Percentiles rank a stretch among this genome's conserved stretches.
Evolutionary conservation across 495 filamentous ascomycete species (phyloP).

Genomic region (Venustampulla echinocandica): DNA sequence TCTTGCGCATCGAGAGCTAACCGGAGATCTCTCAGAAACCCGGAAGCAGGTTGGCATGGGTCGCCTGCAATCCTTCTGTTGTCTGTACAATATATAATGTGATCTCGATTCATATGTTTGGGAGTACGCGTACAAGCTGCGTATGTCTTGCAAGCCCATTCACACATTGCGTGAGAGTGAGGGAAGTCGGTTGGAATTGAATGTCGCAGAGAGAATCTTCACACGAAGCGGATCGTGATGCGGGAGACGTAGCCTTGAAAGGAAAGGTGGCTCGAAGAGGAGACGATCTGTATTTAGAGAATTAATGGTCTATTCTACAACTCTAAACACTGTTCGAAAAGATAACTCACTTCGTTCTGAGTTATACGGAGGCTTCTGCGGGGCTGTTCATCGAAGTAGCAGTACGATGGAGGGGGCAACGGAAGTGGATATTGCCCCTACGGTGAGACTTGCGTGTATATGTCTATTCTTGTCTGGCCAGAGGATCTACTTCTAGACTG

Average conservation of each 20-base stretch:
- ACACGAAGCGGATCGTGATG: constrained; percentile 16
- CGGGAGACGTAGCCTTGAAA: constrained; percentile 13
- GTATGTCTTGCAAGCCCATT: constrained; percentile 17
- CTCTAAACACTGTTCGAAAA: constrained; percentile 13
- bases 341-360: constrained; percentile 12
- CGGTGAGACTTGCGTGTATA: constrained; percentile 8
- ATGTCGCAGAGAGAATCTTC: constrained; percentile 14
- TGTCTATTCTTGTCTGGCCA: background rate
- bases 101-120: constrained; percentile 13
- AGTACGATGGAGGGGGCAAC: constrained; percentile 5
- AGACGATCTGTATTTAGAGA: constrained; percentile 18
- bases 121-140: constrained; percentile 9
- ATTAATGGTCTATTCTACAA: constrained; percentile 15
- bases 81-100: constrained; percentile 9
- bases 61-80: constrained; percentile 7
- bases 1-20: constrained; percentile 14
- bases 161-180: constrained; percentile 14
- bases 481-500: background rate
- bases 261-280: constrained; percentile 15
- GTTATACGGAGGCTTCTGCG: constrained; percentile 15
- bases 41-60: constrained; percentile 12
- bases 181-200: constrained; percentile 11
- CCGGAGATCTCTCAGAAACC: constrained; percentile 15
- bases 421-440: background rate
- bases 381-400: constrained; percentile 8